Evolutionary conservation across 2,329 filamentous ascomycete species (phyloP).

Genomic region (Thelonectria blattea): DNA sequence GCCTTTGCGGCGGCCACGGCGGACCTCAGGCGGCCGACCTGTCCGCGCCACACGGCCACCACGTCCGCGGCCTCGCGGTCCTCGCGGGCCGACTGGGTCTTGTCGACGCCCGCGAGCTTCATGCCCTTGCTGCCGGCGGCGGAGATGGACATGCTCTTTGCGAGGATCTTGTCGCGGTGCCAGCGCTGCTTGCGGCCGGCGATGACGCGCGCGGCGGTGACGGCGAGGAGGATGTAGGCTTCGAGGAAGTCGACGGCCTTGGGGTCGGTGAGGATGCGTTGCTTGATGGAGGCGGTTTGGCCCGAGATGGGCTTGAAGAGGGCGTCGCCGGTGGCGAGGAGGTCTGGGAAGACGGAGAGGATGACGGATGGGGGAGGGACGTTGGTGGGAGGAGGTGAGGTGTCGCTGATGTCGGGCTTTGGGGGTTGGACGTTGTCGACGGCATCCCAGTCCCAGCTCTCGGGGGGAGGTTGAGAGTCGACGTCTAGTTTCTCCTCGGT

Average conservation of each 20-base stretch:
- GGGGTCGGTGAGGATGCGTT: conserved; percentile 67
- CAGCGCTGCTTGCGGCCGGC: conserved; percentile 85
- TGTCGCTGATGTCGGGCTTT: conserved; percentile 27
- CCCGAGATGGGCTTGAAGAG: conserved; percentile 71
- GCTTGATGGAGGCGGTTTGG: conserved; percentile 63
- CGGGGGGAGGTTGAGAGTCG: conserved; percentile 27
- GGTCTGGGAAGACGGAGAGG: conserved; percentile 74
- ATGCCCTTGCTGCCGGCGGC: conserved; percentile 79
- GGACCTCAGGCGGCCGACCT: conserved; percentile 76
- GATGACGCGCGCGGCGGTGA: conserved; percentile 79
- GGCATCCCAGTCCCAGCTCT: conserved; percentile 59
- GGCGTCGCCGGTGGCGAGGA: conserved; percentile 70
- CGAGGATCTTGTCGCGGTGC: conserved; percentile 85
- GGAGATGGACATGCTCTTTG: conserved; percentile 89
- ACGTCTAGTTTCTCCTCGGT: conserved; percentile 14
- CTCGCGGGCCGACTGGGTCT: conserved; percentile 80
- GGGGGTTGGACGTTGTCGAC: conserved; percentile 42
- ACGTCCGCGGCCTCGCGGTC: conserved; percentile 85
- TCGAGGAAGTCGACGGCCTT: conserved; percentile 67
- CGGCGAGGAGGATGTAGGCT: conserved; percentile 67
- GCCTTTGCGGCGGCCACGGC: conserved; percentile 72
- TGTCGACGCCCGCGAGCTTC: conserved; percentile 89
- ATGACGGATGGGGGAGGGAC: conserved; percentile 87
- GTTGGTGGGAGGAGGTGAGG: conserved; percentile 74
- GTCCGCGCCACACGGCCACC: conserved; percentile 74